These are phyloP conservation scores for Chondrus crispus DNA, from an alignment of 23 red algal species.

Conservation along the genomic window DNA sequence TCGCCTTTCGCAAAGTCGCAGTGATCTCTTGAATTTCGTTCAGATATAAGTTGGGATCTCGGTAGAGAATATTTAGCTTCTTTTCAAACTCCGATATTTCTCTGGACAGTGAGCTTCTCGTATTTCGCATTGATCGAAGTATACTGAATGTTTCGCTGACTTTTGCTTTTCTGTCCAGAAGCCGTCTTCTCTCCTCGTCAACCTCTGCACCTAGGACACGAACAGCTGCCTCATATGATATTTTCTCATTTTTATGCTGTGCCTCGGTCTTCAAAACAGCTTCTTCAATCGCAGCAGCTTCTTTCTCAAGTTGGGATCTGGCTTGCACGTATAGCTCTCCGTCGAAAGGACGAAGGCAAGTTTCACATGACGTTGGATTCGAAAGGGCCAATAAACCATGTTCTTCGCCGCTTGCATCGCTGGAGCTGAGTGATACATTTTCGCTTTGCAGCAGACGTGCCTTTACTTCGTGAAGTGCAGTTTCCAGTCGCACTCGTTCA, in stretches of 20 bases:
- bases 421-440: neutral
- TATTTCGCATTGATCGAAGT: slow-evolving; percentile 3
- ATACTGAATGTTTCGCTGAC: neutral
- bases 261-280: neutral
- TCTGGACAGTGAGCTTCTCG: neutral
- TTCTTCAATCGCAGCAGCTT: slow-evolving; percentile 21
- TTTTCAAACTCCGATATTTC: neutral
- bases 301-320: neutral
- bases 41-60: slow-evolving; percentile 23
- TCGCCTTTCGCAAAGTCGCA: neutral
- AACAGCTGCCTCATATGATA: neutral
- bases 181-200: slow-evolving; percentile 3
- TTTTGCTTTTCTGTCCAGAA: neutral
- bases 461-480: slow-evolving; percentile 21
- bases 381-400: neutral
- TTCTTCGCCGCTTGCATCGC: neutral
- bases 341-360: slow-evolving; percentile 40
- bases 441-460: slow-evolving; percentile 6
- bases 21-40: neutral
- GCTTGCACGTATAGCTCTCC: slow-evolving; percentile 36
- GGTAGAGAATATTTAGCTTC: neutral
- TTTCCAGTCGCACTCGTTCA: slow-evolving; percentile 13
- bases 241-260: neutral
- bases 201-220: neutral
- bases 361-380: slow-evolving; percentile 20